Conservation (phyloP, 106 monocot genomes). For the Agapanthus africanus region DNA sequence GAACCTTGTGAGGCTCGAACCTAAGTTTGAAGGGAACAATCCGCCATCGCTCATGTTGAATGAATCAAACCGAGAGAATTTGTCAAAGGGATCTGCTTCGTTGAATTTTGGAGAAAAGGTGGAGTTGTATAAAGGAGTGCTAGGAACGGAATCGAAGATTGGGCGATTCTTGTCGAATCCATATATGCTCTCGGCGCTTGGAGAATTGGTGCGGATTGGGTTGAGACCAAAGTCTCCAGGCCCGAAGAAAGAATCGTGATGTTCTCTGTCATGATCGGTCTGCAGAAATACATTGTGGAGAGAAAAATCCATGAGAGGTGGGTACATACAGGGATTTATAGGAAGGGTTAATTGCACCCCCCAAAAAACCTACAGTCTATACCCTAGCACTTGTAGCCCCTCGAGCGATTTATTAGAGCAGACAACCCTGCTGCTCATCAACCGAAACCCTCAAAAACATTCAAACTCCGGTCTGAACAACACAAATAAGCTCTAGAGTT, state of each 20-base stretch:
- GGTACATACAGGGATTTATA: too few relatives aligned
- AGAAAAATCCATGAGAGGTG: too few relatives aligned
- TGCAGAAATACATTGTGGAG: too few relatives aligned
- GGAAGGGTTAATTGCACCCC: too few relatives aligned
- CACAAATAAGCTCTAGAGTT: too few relatives aligned
- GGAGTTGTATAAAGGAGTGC: conserved; percentile 52
- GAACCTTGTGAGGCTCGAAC: conserved; percentile 36
- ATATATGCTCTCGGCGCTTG: conserved; percentile 36
- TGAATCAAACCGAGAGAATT: conserved; percentile 53
- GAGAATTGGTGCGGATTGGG: conserved; percentile 51
- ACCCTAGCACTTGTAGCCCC: too few relatives aligned
- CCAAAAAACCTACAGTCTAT: too few relatives aligned
- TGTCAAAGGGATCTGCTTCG: conserved; percentile 60
- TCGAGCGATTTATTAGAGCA: too few relatives aligned
- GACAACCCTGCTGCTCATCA: too few relatives aligned
- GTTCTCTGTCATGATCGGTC: conserved; percentile 30
- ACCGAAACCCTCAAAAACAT: too few relatives aligned
- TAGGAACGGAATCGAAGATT: conserved; percentile 74
- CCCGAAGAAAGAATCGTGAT: conserved; percentile 49
- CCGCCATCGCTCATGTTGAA: conserved; percentile 43
- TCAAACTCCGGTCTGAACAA: too few relatives aligned
- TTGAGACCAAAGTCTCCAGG: conserved; percentile 43
- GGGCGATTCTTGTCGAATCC: conserved; percentile 44
- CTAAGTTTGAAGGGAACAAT: conserved; percentile 21
- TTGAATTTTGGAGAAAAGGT: conserved; percentile 49